phyloP scores from a whole-genome alignment of 2,329 filamentous ascomycete genomes.

The Chalaropsis ovoidea region DNA sequence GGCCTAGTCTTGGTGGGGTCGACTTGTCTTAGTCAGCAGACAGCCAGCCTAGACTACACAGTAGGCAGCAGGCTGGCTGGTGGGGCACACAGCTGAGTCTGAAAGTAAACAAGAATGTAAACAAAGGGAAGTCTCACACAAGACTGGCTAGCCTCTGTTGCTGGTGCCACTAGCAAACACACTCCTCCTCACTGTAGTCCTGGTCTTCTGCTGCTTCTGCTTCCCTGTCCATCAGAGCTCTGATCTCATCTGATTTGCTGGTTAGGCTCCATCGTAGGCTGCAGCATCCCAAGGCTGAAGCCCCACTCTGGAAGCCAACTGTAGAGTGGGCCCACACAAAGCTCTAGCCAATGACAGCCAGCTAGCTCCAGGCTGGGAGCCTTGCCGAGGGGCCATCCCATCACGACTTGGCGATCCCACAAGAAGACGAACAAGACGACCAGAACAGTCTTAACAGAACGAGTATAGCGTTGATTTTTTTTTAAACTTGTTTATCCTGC shows the following conservation, averaged over 20 bases:
- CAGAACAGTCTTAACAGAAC: background rate
- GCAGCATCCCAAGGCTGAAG: background rate
- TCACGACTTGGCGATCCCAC: background rate
- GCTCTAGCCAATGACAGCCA: constrained; percentile 1
- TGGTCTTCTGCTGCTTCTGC: background rate
- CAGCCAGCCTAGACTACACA: background rate
- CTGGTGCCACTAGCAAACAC: no score
- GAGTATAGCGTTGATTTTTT: no score
- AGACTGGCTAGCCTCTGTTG: no score
- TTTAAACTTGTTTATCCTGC: no score
- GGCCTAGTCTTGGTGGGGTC: background rate
- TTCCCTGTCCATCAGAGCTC: background rate
- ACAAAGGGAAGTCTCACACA: background rate
- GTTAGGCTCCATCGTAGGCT: background rate
- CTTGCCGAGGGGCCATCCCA: background rate
- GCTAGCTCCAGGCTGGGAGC: background rate
- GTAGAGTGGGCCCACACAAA: background rate
- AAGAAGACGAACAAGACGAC: background rate
- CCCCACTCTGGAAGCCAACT: background rate
- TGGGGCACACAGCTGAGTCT: background rate
- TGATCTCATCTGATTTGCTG: background rate
- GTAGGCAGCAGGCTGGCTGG: background rate
- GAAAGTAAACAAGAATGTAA: constrained; percentile 9
- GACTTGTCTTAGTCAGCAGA: background rate
- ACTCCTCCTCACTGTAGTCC: no score